Conservation (phyloP, 1,284 basidiomycete genomes). For the Ustilago sp. region DNA sequence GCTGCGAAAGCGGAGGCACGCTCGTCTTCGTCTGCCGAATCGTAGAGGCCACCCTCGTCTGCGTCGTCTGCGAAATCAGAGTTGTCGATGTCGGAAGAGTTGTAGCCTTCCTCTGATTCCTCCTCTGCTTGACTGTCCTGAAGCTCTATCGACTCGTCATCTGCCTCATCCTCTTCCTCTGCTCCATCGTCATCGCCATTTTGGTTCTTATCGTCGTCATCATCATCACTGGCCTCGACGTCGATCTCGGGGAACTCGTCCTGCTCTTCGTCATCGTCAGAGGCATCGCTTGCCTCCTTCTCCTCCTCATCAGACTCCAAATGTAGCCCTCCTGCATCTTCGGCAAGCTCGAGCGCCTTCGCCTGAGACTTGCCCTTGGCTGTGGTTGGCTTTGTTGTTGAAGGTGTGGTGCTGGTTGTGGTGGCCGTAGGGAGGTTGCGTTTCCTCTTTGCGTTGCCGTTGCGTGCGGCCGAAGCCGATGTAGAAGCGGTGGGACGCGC, state of each 20-base stretch:
- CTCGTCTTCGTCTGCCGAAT: conserved; percentile 59
- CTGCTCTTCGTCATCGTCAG: conserved; percentile 56
- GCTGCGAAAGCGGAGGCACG: conserved; percentile 48
- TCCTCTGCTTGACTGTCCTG: conserved; percentile 39
- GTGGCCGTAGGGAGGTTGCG: conserved; percentile 22
- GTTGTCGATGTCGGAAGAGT: conserved; percentile 42
- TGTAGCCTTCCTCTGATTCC: conserved; percentile 42
- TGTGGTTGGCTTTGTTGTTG: conserved; percentile 11
- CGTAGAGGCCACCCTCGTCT: conserved; percentile 41
- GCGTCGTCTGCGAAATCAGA: conserved; percentile 29
- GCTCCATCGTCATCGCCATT: conserved; percentile 48
- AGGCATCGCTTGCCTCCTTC: conserved; percentile 26
- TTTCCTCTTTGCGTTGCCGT: conserved; percentile 47
- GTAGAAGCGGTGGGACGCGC: conserved; percentile 32
- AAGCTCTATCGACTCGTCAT: conserved; percentile 45
- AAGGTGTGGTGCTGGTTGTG: conserved; percentile 5
- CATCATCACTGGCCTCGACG: conserved; percentile 67
- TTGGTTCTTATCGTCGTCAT: conserved; percentile 37
- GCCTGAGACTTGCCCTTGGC: conserved; percentile 31
- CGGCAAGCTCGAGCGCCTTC: conserved; percentile 30
- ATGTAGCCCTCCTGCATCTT: conserved; percentile 33
- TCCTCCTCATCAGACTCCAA: conserved; percentile 55
- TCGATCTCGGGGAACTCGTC: conserved; percentile 73
- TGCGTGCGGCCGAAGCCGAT: conserved; percentile 34
- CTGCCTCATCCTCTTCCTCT: conserved; percentile 50